A percentile compares a stretch with the other conserved stretches of the same genome.
phyloP scores from a whole-genome alignment of 768 basidiomycete genomes.

The Termitomyces sp. region DNA sequence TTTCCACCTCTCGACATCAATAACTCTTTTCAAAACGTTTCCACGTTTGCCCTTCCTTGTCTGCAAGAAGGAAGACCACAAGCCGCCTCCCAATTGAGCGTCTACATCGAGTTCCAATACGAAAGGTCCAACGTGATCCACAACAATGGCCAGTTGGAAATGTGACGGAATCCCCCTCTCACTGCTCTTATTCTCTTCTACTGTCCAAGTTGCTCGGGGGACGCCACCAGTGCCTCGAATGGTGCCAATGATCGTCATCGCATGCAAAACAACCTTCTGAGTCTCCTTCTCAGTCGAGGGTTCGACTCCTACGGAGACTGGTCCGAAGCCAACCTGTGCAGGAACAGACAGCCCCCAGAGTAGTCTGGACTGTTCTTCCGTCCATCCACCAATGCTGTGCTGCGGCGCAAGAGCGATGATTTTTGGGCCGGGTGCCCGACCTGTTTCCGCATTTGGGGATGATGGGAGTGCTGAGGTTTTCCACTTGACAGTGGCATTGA shows the following conservation, averaged over 20 bases:
- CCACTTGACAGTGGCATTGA: conserved; percentile 17
- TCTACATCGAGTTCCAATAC: conserved; percentile 16
- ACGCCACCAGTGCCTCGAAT: conserved; percentile 3
- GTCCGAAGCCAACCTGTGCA: conserved; percentile 6
- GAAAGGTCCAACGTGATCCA: conserved; percentile 16
- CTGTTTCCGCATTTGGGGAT: neutral
- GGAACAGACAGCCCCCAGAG: conserved; percentile 15
- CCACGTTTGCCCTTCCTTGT: conserved; percentile 16
- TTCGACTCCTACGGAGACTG: conserved; percentile 13
- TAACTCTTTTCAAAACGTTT: conserved; percentile 11
- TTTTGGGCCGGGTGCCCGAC: conserved; percentile 2
- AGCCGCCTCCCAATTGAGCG: conserved; percentile 16
- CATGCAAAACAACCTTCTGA: conserved; percentile 16
- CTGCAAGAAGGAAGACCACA: conserved; percentile 16
- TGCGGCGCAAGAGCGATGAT: conserved; percentile 16
- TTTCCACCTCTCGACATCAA: conserved; percentile 20
- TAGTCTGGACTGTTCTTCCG: conserved; percentile 19
- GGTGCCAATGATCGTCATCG: conserved; percentile 19
- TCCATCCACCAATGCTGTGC: conserved; percentile 21
- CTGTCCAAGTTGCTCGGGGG: conserved; percentile 16
- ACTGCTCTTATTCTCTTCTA: conserved; percentile 21
- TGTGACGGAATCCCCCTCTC: conserved; percentile 18
- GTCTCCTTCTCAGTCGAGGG: conserved; percentile 15
- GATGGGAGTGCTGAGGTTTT: conserved; percentile 3
- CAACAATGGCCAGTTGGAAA: conserved; percentile 18